Evolutionary conservation across 1,139 yeast species (phyloP), one percentile per base, ranked within the genome.

Genomic region (Nakaseomyces nivariensis): DNA sequence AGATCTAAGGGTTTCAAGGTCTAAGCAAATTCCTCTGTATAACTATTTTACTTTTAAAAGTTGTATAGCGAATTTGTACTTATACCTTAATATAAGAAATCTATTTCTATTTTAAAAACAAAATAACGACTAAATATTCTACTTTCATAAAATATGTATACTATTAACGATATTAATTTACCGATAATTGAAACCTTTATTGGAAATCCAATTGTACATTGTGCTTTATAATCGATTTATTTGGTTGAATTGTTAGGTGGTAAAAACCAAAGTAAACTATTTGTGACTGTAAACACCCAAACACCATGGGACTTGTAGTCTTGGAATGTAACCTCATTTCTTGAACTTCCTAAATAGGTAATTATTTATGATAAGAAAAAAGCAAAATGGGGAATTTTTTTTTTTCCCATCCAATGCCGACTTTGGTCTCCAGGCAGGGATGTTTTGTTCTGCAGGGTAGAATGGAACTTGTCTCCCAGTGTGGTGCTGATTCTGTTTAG

Each of bases 1-100:
- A 85, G 81, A 76, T 90, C 97, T 64, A 88, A 95, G 83, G 98
- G 96, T 81, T 92, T 92, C 98, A 92, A 92, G 87, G 99, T 94
- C 78, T 92, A 92, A 88, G 69, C 66, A 69, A 67, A 33, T 26
- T 25, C 11, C 29, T 9, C 42, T 38, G 29, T 38, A 38, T 38
- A 38, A 44, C 31, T 25, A 38, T 38, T 38, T 24, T n/a, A n/a
- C 22, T 10, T 34, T 34, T 34, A 13, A 37, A 37, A 37, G 41
- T 37, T 37, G 31, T 38, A 38, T 38, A 38, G 42, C n/a, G 42
- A 38, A 38, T 25, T 38, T 38, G 42, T 37, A 37, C 40, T 37
- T 37, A 22, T 25, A 37, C 40, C 40, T n/a, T 37, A 7, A 7
- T 29, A 29, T 9, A 34, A 11, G n/a, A 34, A 34, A 6, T 29